Evolutionary conservation across 441 rosid species (phyloP).

Genomic region (Lepidium campestre): DNA sequence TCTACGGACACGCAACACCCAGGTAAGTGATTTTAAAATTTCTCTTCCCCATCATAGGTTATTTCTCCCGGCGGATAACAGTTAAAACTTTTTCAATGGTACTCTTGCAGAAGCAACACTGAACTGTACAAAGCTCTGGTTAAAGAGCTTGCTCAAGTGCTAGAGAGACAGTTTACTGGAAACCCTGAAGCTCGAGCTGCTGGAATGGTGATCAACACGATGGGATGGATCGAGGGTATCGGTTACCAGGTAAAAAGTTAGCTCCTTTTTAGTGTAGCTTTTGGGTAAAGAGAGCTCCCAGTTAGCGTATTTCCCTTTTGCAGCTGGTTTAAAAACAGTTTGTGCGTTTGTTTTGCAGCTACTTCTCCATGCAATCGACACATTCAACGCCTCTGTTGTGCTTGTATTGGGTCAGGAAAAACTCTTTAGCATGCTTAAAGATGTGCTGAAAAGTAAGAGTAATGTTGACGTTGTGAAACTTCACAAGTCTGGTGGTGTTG

Average conservation of each 20-base stretch:
- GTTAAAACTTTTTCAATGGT: not conserved
- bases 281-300: not conserved
- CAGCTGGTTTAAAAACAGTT: not conserved
- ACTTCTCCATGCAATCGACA: conserved; percentile 71
- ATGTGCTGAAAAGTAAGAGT: conserved; percentile 54
- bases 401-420: conserved; percentile 95
- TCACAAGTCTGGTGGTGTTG: conserved; percentile 91
- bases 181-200: conserved; percentile 75
- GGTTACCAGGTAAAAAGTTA: conserved; percentile 71
- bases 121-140: conserved; percentile 68
- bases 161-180: conserved; percentile 73
- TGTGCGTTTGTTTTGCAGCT: conserved; percentile 41
- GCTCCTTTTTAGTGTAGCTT: not conserved
- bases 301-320: not conserved
- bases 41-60: not conserved
- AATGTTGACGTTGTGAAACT: conserved; percentile 83
- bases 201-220: conserved; percentile 92
- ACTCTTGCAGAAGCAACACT: conserved; percentile 53
- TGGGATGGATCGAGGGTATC: conserved; percentile 92
- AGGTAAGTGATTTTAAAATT: conserved; percentile 35
- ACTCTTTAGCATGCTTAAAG: conserved; percentile 87
- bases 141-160: conserved; percentile 72
- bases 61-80: not conserved
- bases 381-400: conserved; percentile 76
- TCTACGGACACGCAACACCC: conserved; percentile 75